Base-by-base conservation (phyloP, 2,329 filamentous ascomycete genomes). In the Fusarium chlamydosporum region DNA sequence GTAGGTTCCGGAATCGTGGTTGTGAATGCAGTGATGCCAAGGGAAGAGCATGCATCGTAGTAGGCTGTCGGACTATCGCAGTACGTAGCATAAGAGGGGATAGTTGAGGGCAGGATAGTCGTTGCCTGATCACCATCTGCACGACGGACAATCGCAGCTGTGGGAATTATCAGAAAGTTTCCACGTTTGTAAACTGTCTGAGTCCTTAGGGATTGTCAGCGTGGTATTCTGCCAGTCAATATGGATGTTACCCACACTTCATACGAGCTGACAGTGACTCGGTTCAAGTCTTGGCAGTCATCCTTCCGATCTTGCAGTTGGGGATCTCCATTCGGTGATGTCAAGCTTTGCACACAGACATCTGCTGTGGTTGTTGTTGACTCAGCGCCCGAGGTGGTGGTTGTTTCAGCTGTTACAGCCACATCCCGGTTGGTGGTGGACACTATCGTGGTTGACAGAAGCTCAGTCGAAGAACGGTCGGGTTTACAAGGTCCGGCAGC, bases 181-280 rank as follows among this genome's bases (percentile, higher is more conserved):
- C 50, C 50, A 18, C 50, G 50, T 18, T 53, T 53, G 2, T 15
- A 15, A 8, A 27, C 27, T 34, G 50, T 53, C n/a, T 53, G 50
- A 53, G 37, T 53, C 20, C 50, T 53, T 7, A 26, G 1, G 5
- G 2, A 27, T 26, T 34, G 50, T 53, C 5, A 53, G 50, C 37
- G 23, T 26, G 7, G 29, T 2, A 9, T 34, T 27, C 27, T 43
- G 11, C 18, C 2, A 53, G 26, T 42, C 15, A 1, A 26, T 33
- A 18, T 11, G 35, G 11, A 27, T 15, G 6, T 13, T 20, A 27
- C 43, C 1, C 4, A 56, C 53, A 51, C 53, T 51, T 3, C 7
- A 4, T 34, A 20, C 6, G 31, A 34, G 31, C 10, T 45, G 10
- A 58, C 33, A 0, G 40, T 56, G 5, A 45, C 40, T 1, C 16